Evolutionary conservation across 257 asterid genomes (phyloP).

Genomic region (Handroanthus guayacan): DNA sequence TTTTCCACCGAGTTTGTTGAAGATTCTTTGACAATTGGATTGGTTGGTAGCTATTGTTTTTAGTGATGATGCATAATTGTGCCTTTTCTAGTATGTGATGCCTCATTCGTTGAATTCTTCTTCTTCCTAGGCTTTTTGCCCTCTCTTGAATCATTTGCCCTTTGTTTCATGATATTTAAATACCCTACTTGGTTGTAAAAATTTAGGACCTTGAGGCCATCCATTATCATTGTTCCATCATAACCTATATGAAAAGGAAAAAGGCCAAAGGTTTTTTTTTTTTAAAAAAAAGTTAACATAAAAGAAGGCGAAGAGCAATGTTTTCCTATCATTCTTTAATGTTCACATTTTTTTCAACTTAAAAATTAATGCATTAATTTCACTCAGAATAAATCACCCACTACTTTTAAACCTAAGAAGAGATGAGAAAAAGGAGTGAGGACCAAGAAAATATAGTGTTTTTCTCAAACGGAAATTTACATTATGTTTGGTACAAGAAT

Average conservation of each 20-base stretch:
- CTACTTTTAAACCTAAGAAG: no score
- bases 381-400: no score
- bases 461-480: no score
- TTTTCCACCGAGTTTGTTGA: neutral
- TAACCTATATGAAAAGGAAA: neutral
- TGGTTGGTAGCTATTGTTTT: constrained; percentile 24
- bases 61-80: constrained; percentile 9
- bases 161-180: neutral
- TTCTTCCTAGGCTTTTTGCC: neutral
- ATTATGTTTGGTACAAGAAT: no score
- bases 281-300: no score
- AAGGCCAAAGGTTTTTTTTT: no score
- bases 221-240: neutral
- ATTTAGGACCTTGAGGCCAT: neutral
- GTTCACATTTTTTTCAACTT: no score
- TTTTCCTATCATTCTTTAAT: no score
- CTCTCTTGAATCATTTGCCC: neutral
- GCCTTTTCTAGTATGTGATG: neutral
- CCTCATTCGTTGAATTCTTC: neutral
- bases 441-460: no score
- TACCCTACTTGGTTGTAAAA: neutral
- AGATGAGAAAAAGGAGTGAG: no score
- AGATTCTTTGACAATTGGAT: constrained; percentile 6
- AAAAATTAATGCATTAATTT: no score
- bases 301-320: no score